Evolutionary conservation across 495 filamentous ascomycete species (phyloP).

Genomic region (Jackrogersella multiformis): DNA sequence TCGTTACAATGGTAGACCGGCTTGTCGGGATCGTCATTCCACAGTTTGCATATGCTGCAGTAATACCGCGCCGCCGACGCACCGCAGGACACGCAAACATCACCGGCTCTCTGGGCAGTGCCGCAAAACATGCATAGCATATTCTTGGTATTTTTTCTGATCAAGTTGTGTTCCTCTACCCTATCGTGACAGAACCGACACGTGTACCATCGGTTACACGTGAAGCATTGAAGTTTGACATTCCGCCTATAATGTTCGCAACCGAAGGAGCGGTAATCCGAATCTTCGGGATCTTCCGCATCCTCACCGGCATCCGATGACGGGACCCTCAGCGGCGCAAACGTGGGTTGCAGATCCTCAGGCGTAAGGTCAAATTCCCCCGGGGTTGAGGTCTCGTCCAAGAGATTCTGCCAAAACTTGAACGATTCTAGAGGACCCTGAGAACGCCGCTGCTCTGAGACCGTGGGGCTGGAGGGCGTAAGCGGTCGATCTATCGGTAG

Average conservation of each 20-base stretch:
- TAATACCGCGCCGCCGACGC: constrained; percentile 89
- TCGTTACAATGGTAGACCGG: constrained; percentile 97
- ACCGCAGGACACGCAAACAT: constrained; percentile 79
- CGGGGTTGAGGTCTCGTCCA: constrained; percentile 40
- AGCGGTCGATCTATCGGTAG: constrained; percentile 45
- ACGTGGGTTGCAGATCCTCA: constrained; percentile 77
- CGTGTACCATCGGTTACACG: constrained; percentile 91
- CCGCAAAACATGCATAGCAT: constrained; percentile 99
- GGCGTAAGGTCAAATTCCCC: constrained; percentile 73
- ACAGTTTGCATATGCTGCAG: constrained; percentile 93
- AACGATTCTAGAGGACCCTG: constrained; percentile 46
- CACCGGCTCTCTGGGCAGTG: constrained; percentile 81
- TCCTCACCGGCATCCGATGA: constrained; percentile 36
- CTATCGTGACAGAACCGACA: constrained; percentile 96
- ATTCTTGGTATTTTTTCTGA: constrained; percentile 83
- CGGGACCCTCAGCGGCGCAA: constrained; percentile 58
- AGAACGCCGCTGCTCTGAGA: constrained; percentile 38
- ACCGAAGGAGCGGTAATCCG: constrained; percentile 66
- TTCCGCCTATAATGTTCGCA: constrained; percentile 95
- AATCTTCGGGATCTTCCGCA: constrained; percentile 56
- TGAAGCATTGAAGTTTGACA: constrained; percentile 91
- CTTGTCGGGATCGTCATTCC: constrained; percentile 92
- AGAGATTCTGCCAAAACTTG: constrained; percentile 53
- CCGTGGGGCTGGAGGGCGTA: constrained; percentile 45
- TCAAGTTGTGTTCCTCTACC: constrained; percentile 81